Evolutionary conservation across 2,329 filamentous ascomycete genomes (phyloP).

Genomic region (Ophiocordyceps sinensis): DNA sequence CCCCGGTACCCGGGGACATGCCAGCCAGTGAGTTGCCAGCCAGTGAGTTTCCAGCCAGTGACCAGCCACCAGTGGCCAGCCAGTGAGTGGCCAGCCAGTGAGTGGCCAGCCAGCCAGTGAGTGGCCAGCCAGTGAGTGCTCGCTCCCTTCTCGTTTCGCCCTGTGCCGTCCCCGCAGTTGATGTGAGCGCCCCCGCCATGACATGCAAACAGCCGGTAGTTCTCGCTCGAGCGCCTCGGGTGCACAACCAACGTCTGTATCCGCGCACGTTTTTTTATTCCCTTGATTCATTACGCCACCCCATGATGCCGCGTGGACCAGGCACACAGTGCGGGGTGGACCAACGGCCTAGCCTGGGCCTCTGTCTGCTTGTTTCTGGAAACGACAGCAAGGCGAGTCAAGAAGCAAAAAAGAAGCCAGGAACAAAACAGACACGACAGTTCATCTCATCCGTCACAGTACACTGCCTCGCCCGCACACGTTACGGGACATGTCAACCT

Average conservation of each 20-base stretch:
- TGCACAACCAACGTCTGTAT: not conserved
- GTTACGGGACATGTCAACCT: not conserved
- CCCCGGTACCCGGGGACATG: too few relatives aligned
- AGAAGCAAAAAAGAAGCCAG: not conserved
- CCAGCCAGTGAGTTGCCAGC: too few relatives aligned
- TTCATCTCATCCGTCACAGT: not conserved
- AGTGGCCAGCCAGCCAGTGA: too few relatives aligned
- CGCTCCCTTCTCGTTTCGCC: too few relatives aligned
- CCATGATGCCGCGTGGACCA: not conserved
- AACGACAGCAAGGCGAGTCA: not conserved
- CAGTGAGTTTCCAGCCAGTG: too few relatives aligned
- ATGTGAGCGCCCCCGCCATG: not conserved
- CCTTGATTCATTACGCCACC: not conserved
- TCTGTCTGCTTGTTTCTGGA: conserved; percentile 1
- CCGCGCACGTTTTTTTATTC: not conserved
- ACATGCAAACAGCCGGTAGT: not conserved
- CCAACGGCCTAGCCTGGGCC: not conserved
- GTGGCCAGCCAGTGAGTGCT: too few relatives aligned
- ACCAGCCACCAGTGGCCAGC: too few relatives aligned
- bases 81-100: too few relatives aligned
- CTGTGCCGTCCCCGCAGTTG: not conserved
- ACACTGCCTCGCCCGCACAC: not conserved
- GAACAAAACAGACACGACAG: not conserved
- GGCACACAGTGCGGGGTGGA: not conserved
- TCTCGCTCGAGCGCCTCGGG: too few relatives aligned